Conservation (phyloP, 2,329 filamentous ascomycete species). For the Colletotrichum endophyticum region DNA sequence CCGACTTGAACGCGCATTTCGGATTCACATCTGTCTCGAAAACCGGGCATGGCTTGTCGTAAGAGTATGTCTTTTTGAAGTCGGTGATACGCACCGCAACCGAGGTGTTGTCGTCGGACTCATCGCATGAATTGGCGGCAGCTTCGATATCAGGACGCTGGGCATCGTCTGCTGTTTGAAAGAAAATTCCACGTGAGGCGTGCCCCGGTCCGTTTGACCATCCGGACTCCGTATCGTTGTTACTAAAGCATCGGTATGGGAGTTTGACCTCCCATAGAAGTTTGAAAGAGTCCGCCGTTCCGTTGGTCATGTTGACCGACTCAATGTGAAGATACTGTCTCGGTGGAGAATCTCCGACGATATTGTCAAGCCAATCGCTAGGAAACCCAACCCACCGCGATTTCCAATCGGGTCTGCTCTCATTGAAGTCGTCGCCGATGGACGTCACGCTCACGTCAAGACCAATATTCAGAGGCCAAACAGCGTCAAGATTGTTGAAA, state of each 20-base stretch:
- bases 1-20: neutral
- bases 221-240: neutral
- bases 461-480: neutral
- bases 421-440: neutral
- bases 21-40: neutral
- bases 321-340: neutral
- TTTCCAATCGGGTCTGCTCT: neutral
- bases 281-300: neutral
- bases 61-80: neutral
- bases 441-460: neutral
- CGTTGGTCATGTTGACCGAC: neutral
- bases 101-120: neutral
- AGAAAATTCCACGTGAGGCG: neutral
- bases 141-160: neutral
- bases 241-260: neutral
- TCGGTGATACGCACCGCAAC: neutral
- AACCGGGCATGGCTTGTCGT: neutral
- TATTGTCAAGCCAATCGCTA: neutral
- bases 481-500: conserved; percentile 23
- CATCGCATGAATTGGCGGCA: neutral
- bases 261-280: neutral
- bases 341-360: neutral
- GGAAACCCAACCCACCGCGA: neutral
- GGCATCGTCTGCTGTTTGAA: neutral
- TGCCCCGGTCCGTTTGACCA: neutral